phyloP scores from a whole-genome alignment of 2,329 filamentous ascomycete species.

The Aspergillus niger region DNA sequence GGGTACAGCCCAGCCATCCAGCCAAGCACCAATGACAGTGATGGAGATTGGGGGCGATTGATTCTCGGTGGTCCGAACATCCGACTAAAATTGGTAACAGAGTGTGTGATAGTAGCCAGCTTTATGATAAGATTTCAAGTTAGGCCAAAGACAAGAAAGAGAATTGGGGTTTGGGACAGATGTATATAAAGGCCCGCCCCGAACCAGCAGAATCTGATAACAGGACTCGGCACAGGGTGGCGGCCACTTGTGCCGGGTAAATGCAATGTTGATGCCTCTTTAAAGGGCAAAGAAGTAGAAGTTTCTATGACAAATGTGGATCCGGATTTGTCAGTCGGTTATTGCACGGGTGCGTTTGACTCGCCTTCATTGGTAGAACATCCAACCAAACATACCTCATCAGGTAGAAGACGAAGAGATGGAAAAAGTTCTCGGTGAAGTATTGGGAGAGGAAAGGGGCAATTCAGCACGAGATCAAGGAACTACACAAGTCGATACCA shows the following conservation, averaged over 20 bases:
- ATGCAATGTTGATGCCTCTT: neutral
- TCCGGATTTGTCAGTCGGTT: neutral
- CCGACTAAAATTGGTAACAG: neutral
- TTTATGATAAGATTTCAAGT: neutral
- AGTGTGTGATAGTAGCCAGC: neutral
- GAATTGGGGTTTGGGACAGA: neutral
- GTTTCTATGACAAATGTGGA: neutral
- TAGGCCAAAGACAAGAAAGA: neutral
- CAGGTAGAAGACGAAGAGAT: neutral
- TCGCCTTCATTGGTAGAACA: neutral
- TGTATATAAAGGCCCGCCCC: neutral
- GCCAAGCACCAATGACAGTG: neutral
- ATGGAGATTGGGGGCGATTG: neutral
- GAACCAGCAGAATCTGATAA: neutral
- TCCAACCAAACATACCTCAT: neutral
- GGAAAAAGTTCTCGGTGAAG: neutral
- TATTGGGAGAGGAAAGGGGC: neutral
- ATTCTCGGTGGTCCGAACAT: neutral
- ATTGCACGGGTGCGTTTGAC: neutral
- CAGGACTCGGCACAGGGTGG: neutral
- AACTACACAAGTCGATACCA: neutral
- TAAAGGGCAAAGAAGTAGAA: neutral
- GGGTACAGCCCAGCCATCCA: neutral
- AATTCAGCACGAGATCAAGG: neutral
- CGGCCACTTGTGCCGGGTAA: neutral